Evolutionary conservation across 1,139 yeast species (phyloP), one percentile per base, ranked within the genome.

Genomic region (Saccharomyces hybrid): DNA sequence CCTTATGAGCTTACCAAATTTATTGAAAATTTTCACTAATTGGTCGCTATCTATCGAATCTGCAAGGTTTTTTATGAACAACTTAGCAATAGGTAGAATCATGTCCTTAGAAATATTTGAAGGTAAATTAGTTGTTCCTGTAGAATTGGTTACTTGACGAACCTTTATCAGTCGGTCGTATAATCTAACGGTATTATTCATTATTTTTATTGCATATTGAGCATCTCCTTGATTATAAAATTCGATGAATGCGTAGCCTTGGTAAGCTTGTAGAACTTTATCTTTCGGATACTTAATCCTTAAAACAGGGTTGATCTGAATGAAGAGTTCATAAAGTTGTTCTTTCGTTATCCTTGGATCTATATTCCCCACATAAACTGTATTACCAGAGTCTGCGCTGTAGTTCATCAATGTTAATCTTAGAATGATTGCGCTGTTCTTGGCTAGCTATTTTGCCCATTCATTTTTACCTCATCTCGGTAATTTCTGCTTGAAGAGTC

Each of bases 211-310:
- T 0, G 84, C 89, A 64, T 91, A 93, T 14, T 83, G 85, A 0
- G 88, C 85, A 63, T 90, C 96, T 25, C 71, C 74, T 2, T 73
- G 72, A 9, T 77, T 74, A 53, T 76, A 72, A 63, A 87, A 85
- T 66, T 88, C 95, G 1, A 88, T 84, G 71, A 93, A 93, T 11
- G 96, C 98, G 71, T 76, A 93, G 16, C 97, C 98, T 65, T 86
- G 95, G 64, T 86, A 90, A 1, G 80, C 75, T 57, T 81, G 81
- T 47, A 82, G 73, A 4, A 89, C 76, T 59, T 91, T 76, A 65
- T 90, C 97, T 63, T 82, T 83, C 4, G 98, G 98, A 62, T 93
- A 74, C 61, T 85, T 79, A 11, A 93, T 77, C 34, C 81, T 76
- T 50, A 75, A 75, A 4, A 93, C 79, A 0, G 96, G 96, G 0